A percentile compares a stretch with the other conserved stretches of the same genome.
These are phyloP conservation scores for Alternaria sp. DNA, from an alignment of 2,329 filamentous ascomycete species.

Conservation along the genomic window DNA sequence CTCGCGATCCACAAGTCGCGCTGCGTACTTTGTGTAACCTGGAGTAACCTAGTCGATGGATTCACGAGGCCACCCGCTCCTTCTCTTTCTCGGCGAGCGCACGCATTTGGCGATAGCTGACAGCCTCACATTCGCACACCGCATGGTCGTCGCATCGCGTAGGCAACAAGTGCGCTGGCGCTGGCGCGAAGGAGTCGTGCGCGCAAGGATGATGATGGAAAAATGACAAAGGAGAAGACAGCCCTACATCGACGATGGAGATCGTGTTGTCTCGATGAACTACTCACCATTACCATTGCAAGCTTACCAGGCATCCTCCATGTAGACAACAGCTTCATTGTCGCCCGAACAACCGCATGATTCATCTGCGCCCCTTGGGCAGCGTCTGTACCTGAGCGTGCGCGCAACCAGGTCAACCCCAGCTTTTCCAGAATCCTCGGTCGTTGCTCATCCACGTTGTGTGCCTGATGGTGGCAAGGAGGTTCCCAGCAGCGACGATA, in stretches of 20 bases:
- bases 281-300: neutral
- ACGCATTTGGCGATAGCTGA: neutral
- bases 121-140: neutral
- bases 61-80: neutral
- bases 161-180: neutral
- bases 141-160: neutral
- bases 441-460: neutral
- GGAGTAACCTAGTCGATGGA: neutral
- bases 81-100: neutral
- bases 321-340: neutral
- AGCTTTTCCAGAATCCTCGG: neutral
- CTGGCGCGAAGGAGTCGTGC: neutral
- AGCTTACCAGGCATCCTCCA: neutral
- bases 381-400: neutral
- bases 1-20: neutral
- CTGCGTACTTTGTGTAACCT: neutral
- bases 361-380: neutral
- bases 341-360: neutral
- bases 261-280: neutral
- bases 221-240: neutral
- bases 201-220: neutral
- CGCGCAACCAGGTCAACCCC: slow-evolving; percentile 1
- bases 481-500: neutral
- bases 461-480: slow-evolving; percentile 1
- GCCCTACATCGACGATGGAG: neutral